Conservation (phyloP, 2,329 filamentous ascomycete genomes). For the Aspergillus fijiensis region DNA sequence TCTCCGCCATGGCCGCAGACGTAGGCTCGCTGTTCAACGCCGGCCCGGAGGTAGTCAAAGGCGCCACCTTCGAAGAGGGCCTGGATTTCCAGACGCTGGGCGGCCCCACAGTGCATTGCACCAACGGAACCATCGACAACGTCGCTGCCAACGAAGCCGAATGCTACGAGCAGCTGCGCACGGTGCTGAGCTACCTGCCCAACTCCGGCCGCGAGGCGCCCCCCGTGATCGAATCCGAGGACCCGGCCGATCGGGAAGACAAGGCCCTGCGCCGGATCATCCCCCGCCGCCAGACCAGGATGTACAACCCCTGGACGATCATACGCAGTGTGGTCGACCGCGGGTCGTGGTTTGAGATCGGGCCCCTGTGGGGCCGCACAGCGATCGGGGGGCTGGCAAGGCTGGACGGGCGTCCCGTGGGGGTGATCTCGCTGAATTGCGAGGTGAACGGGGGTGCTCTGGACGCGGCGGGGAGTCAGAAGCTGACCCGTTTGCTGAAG, state of each 20-base stretch:
- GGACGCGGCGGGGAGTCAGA: slow-evolving; percentile 61
- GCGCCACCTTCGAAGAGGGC: slow-evolving; percentile 65
- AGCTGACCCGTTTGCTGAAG: slow-evolving; percentile 60
- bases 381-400: slow-evolving; percentile 62
- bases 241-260: slow-evolving; percentile 53
- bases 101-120: slow-evolving; percentile 61
- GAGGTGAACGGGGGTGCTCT: slow-evolving; percentile 63
- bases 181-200: slow-evolving; percentile 58
- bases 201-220: slow-evolving; percentile 58
- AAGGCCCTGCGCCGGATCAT: slow-evolving; percentile 56
- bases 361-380: slow-evolving; percentile 61
- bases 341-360: slow-evolving; percentile 64
- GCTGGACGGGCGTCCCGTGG: slow-evolving; percentile 57
- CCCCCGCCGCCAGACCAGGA: slow-evolving; percentile 57
- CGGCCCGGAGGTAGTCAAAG: slow-evolving; percentile 61
- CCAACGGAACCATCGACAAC: slow-evolving; percentile 67
- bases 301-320: slow-evolving; percentile 60
- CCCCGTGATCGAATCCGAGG: slow-evolving; percentile 48
- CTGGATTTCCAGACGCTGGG: slow-evolving; percentile 60
- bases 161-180: slow-evolving; percentile 61
- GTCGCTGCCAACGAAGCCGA: slow-evolving; percentile 60
- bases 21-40: slow-evolving; percentile 64
- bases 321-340: slow-evolving; percentile 58
- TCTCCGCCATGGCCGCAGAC: slow-evolving; percentile 65
- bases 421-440: slow-evolving; percentile 60